A percentile compares a stretch with the other conserved stretches of the same genome.
Evolutionary conservation across 2,329 filamentous ascomycete genomes (phyloP).

Genomic region (Epichloe brachyelytri): DNA sequence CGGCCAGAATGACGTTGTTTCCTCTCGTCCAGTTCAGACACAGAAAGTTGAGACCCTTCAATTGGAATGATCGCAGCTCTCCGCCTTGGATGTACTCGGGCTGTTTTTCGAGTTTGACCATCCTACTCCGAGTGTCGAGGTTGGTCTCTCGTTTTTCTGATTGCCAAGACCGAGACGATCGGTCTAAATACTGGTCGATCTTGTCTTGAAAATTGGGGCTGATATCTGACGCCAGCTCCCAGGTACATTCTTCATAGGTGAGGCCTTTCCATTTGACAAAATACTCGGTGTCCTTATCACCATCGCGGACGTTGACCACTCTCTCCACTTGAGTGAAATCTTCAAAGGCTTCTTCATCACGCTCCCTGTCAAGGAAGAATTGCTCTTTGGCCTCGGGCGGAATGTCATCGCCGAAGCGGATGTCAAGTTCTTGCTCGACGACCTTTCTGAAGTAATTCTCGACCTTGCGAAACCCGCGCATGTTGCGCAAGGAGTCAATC

Average conservation of each 20-base stretch:
- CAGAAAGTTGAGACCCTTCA: constrained; percentile 88
- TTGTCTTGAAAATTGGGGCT: constrained; percentile 71
- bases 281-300: constrained; percentile 75
- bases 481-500: constrained; percentile 58
- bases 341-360: constrained; percentile 73
- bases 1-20: constrained; percentile 92
- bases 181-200: constrained; percentile 83
- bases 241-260: constrained; percentile 87
- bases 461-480: constrained; percentile 73
- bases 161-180: constrained; percentile 64
- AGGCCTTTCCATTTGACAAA: constrained; percentile 95
- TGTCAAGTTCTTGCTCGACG: constrained; percentile 65
- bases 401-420: constrained; percentile 62
- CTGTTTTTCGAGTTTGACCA: constrained; percentile 62
- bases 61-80: constrained; percentile 81
- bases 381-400: constrained; percentile 81
- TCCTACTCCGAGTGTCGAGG: constrained; percentile 59
- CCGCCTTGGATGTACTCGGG: constrained; percentile 77
- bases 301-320: constrained; percentile 72
- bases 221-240: constrained; percentile 70
- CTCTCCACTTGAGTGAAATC: constrained; percentile 90
- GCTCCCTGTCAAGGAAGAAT: constrained; percentile 88
- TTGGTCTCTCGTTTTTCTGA: constrained; percentile 72
- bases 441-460: constrained; percentile 91
- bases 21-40: constrained; percentile 90